Conservation (phyloP, 371 early-diverging fungal genomes). For the Apophysomyces trapeziformis region DNA sequence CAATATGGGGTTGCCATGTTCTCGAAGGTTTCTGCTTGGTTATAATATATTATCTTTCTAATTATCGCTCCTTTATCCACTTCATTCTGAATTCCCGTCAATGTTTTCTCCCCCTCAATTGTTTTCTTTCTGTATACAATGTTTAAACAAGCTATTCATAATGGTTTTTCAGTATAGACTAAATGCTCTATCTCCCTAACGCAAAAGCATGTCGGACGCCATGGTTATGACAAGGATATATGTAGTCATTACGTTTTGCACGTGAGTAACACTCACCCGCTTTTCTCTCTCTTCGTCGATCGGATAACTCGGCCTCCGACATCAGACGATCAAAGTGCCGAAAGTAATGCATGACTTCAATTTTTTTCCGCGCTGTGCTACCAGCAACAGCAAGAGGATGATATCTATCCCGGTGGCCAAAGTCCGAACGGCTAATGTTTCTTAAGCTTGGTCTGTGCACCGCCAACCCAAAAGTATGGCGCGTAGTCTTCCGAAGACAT, state of each 20-base stretch:
- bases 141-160: too few species aligned
- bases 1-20: constrained; percentile 28
- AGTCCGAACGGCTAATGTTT: constrained; percentile 5
- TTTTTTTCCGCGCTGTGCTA: neutral
- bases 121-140: neutral
- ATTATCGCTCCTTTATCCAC: neutral
- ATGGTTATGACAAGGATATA: too few species aligned
- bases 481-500: too few species aligned
- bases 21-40: constrained; percentile 19
- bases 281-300: neutral
- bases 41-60: neutral
- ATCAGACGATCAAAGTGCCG: neutral
- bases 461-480: neutral
- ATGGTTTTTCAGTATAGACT: too few species aligned
- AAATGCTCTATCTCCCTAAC: too few species aligned
- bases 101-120: neutral
- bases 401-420: neutral
- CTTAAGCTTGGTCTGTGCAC: constrained; percentile 4
- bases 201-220: too few species aligned
- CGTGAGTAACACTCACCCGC: too few species aligned
- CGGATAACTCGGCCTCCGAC: neutral
- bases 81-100: neutral
- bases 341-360: neutral
- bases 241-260: too few species aligned
- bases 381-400: neutral